Percentiles rank a stretch among this genome's conserved stretches.
Evolutionary conservation across 331 rosid genomes (phyloP).

Genomic region (Rhamnella rubrinervis): DNA sequence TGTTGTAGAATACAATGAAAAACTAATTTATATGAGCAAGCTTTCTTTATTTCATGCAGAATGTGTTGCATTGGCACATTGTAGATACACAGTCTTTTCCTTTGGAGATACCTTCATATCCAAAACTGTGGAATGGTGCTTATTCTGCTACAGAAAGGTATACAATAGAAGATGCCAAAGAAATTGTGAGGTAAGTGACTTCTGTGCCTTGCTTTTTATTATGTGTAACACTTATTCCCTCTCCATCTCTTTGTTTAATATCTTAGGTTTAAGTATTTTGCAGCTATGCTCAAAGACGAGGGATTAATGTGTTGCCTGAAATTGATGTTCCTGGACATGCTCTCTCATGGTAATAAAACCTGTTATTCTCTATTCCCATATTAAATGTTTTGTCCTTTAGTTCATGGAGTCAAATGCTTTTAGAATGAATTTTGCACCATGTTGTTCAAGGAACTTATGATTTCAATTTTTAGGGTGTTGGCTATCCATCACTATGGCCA

Average conservation of each 20-base stretch:
- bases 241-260: not conserved
- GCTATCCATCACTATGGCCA: slow-evolving; percentile 48
- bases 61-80: slow-evolving; percentile 53
- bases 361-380: not conserved
- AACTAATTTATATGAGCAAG: too few species aligned
- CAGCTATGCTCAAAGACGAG: slow-evolving; percentile 40
- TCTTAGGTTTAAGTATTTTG: not conserved
- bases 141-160: slow-evolving; percentile 41
- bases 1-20: too few species aligned
- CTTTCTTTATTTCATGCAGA: slow-evolving; percentile 23
- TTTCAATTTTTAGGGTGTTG: slow-evolving; percentile 31
- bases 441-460: slow-evolving; percentile 9
- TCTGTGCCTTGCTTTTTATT: not conserved
- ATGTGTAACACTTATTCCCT: not conserved
- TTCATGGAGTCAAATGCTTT: too few species aligned
- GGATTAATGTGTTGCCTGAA: slow-evolving; percentile 43
- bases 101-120: slow-evolving; percentile 46
- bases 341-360: slow-evolving; percentile 32
- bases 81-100: slow-evolving; percentile 47
- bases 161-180: slow-evolving; percentile 33
- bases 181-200: slow-evolving; percentile 37
- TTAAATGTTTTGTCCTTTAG: not conserved
- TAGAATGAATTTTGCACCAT: not conserved
- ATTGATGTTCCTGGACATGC: slow-evolving; percentile 51
- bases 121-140: slow-evolving; percentile 48